A percentile compares a stretch with the other conserved stretches of the same genome.
These are phyloP conservation scores for Puccinia polysora DNA, from an alignment of 1,284 basidiomycete genomes.

Conservation along the genomic window DNA sequence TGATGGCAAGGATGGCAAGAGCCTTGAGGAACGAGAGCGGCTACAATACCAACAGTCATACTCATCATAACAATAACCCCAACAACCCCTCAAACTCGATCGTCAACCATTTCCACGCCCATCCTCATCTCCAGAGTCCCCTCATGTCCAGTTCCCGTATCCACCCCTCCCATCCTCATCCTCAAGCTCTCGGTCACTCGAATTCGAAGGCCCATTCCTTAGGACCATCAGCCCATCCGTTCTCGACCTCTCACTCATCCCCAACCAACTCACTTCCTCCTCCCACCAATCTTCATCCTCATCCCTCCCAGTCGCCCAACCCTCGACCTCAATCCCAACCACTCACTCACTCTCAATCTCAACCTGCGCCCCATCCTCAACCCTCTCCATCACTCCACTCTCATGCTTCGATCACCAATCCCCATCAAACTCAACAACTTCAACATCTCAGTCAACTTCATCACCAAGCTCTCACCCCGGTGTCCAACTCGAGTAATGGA, in stretches of 20 bases:
- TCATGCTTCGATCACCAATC: background rate
- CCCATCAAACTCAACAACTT: slow-evolving; percentile 7
- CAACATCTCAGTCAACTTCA: slow-evolving; percentile 13
- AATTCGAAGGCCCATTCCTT: too few relatives aligned
- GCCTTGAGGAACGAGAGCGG: slow-evolving; percentile 7
- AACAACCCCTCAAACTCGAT: background rate
- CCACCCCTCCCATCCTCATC: too few relatives aligned
- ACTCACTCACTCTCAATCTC: slow-evolving; percentile 17
- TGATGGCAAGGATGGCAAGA: slow-evolving; percentile 24
- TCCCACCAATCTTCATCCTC: background rate
- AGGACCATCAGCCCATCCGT: slow-evolving; percentile 8
- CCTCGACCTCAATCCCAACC: slow-evolving; percentile 20
- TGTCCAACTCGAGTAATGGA: background rate
- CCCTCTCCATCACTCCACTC: background rate
- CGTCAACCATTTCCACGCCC: slow-evolving; percentile 1
- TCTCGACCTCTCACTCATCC: slow-evolving; percentile 21
- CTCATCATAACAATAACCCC: too few relatives aligned
- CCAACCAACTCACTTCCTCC: background rate
- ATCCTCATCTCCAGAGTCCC: slow-evolving; percentile 21
- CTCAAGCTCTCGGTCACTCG: slow-evolving; percentile 13
- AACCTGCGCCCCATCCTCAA: slow-evolving; percentile 6
- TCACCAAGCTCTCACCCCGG: slow-evolving; percentile 5
- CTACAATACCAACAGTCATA: slow-evolving; percentile 1
- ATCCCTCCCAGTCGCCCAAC: background rate
- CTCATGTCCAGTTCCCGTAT: slow-evolving; percentile 11